These are phyloP conservation scores for Pulveroboletus ravenelii DNA, from an alignment of 768 basidiomycete species.

Conservation along the genomic window DNA sequence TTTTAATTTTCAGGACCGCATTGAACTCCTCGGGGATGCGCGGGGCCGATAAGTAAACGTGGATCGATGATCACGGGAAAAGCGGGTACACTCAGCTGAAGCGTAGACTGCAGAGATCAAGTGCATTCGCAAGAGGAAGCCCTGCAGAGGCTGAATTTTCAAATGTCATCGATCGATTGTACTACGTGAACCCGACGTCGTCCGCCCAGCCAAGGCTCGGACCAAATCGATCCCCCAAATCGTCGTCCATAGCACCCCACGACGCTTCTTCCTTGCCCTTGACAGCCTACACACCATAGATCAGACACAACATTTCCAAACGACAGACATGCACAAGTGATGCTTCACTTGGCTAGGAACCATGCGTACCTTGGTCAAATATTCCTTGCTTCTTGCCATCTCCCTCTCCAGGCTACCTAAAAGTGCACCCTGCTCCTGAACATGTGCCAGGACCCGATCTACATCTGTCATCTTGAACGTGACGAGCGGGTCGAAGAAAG, in stretches of 20 bases:
- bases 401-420: conserved; percentile 24
- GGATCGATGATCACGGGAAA: not conserved
- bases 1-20: too few relatives aligned
- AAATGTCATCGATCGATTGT: not conserved
- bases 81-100: not conserved
- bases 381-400: conserved; percentile 64
- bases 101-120: not conserved
- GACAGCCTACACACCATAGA: conserved; percentile 18
- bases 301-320: not conserved
- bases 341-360: not conserved
- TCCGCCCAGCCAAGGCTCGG: conserved; percentile 24
- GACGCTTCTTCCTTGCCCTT: conserved; percentile 27
- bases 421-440: conserved; percentile 42
- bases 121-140: not conserved
- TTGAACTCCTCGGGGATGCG: too few relatives aligned
- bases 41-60: too few relatives aligned
- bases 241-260: conserved; percentile 28
- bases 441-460: conserved; percentile 50
- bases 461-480: conserved; percentile 57
- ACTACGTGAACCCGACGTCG: conserved; percentile 21
- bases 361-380: conserved; percentile 56
- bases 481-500: conserved; percentile 63
- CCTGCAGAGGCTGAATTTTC: not conserved
- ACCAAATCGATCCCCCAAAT: conserved; percentile 21
- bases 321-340: not conserved